These are phyloP conservation scores for Taphrina wiesneri DNA, from an alignment of 1,139 yeast genomes.

Conservation along the genomic window DNA sequence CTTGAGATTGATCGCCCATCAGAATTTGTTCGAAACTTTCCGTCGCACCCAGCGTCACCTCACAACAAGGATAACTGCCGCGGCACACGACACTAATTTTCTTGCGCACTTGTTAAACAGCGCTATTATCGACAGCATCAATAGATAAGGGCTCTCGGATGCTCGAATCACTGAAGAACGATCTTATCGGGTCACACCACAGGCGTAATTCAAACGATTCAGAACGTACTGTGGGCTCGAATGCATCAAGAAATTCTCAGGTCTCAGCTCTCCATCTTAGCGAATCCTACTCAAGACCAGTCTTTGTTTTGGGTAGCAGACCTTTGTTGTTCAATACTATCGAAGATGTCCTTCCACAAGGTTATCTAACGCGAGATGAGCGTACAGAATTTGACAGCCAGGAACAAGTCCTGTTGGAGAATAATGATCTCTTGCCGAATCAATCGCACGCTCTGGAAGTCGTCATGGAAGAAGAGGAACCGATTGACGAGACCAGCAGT, in stretches of 20 bases:
- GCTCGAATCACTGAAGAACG: not conserved
- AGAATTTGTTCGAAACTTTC: not conserved
- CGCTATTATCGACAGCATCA: not conserved
- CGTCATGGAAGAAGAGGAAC: slow-evolving; percentile 32
- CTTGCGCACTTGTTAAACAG: not conserved
- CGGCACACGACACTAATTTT: not conserved
- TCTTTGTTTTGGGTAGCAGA: slow-evolving; percentile 24
- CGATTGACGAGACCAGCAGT: slow-evolving; percentile 17
- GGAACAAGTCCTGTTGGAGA: slow-evolving; percentile 23
- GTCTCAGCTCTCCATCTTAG: slow-evolving; percentile 27
- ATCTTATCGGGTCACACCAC: not conserved
- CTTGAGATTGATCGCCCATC: slow-evolving; percentile 6
- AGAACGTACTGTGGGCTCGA: slow-evolving; percentile 14
- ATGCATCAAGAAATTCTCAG: slow-evolving; percentile 17
- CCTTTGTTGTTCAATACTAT: slow-evolving; percentile 12
- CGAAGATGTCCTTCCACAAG: slow-evolving; percentile 26
- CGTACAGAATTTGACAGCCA: slow-evolving; percentile 17
- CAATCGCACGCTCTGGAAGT: slow-evolving; percentile 16
- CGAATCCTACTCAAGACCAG: slow-evolving; percentile 27
- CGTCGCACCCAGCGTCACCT: not conserved
- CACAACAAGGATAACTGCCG: not conserved
- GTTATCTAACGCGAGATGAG: slow-evolving; percentile 27
- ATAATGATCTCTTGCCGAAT: slow-evolving; percentile 25
- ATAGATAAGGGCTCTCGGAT: not conserved
- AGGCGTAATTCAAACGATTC: slow-evolving; percentile 7